These are phyloP conservation scores for Discostella stelligeroides DNA, from an alignment of 108 stramenopile species.

Conservation along the genomic window DNA sequence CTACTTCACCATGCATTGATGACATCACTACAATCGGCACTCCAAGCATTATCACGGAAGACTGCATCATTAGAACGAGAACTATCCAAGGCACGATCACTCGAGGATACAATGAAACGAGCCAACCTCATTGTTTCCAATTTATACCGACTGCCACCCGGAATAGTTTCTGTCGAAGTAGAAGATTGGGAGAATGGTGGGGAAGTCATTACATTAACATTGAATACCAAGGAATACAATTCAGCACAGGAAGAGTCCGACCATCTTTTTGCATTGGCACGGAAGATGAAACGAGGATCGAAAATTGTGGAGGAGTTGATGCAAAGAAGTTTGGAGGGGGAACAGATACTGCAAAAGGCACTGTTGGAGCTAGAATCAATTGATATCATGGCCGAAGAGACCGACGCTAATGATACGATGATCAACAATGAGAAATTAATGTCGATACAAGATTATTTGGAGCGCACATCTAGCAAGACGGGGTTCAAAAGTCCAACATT, in stretches of 20 bases:
- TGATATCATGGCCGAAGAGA: slow-evolving; percentile 9
- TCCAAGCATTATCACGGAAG: slow-evolving; percentile 45
- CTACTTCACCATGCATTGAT: slow-evolving; percentile 10
- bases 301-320: slow-evolving; percentile 66
- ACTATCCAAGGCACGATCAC: slow-evolving; percentile 64
- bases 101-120: slow-evolving; percentile 65
- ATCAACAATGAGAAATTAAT: slow-evolving; percentile 63
- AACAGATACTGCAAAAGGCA: slow-evolving; percentile 52
- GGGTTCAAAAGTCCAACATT: slow-evolving; percentile 53
- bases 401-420: slow-evolving; percentile 20
- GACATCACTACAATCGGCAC: slow-evolving; percentile 32
- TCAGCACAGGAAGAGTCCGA: slow-evolving; percentile 81
- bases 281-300: slow-evolving; percentile 84
- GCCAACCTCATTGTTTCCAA: slow-evolving; percentile 82
- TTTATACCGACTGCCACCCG: slow-evolving; percentile 61
- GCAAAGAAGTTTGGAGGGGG: slow-evolving; percentile 50
- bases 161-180: slow-evolving; percentile 59
- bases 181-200: slow-evolving; percentile 88
- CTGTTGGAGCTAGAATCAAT: slow-evolving; percentile 58
- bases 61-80: slow-evolving; percentile 69
- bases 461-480: slow-evolving; percentile 60
- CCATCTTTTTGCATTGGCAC: slow-evolving; percentile 75
- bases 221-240: slow-evolving; percentile 60
- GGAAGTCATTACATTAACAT: slow-evolving; percentile 53
- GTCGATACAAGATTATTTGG: slow-evolving; percentile 64